A percentile compares a stretch with the other conserved stretches of the same genome.
phyloP scores from a whole-genome alignment of 2,329 filamentous ascomycete species.

The Colletotrichum brevisporum region DNA sequence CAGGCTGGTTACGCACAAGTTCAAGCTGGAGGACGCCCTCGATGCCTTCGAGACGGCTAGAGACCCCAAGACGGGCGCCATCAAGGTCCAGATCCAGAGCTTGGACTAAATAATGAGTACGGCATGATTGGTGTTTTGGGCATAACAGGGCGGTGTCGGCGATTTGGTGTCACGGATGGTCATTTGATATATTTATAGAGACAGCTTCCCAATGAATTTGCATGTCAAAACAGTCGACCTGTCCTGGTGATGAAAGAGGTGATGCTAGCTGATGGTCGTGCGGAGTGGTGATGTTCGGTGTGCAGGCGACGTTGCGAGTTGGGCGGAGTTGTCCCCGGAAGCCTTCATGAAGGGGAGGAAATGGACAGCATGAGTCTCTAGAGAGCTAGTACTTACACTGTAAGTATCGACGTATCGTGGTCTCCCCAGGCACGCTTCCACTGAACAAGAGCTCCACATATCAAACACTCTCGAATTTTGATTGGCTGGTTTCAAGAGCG shows the following conservation, averaged over 20 bases:
- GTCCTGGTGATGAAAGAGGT: background rate
- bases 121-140: slow-evolving; percentile 37
- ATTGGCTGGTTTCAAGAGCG: slow-evolving; percentile 26
- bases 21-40: slow-evolving; percentile 85
- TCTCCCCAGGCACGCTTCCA: background rate
- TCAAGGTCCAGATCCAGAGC: slow-evolving; percentile 96
- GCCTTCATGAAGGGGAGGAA: too few relatives aligned
- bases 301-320: too few relatives aligned
- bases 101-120: slow-evolving; percentile 57
- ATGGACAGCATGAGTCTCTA: too few relatives aligned
- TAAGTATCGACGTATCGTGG: background rate
- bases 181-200: slow-evolving; percentile 30
- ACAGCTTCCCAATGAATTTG: slow-evolving; percentile 22
- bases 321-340: too few relatives aligned
- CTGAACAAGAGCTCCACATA: background rate
- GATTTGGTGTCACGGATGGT: slow-evolving; percentile 41
- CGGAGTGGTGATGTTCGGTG: too few relatives aligned
- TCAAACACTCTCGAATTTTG: background rate
- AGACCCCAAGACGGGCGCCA: slow-evolving; percentile 92
- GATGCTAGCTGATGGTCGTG: too few relatives aligned
- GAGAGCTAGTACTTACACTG: too few relatives aligned
- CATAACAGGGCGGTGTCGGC: slow-evolving; percentile 32
- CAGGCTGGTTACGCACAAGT: slow-evolving; percentile 90
- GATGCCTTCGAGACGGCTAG: slow-evolving; percentile 92
- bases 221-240: background rate